phyloP scores from a whole-genome alignment of 345 rosid genomes.

The Camelina sativa region DNA sequence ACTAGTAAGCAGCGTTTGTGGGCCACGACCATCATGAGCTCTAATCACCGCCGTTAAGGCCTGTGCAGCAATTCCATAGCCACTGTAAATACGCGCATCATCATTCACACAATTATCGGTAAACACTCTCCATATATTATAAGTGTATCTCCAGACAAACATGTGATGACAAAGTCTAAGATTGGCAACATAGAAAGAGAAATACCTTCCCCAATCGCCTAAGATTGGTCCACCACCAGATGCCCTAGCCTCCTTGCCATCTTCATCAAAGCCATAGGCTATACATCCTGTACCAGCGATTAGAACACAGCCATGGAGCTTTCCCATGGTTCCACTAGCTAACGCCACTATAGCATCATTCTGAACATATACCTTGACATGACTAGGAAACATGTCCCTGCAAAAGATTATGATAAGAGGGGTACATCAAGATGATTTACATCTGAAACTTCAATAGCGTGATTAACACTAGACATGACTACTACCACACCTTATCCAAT shows the following conservation, averaged over 20 bases:
- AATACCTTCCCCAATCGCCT: conserved; percentile 96
- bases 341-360: conserved; percentile 95
- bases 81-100: conserved; percentile 43
- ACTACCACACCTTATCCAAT: conserved; percentile 75
- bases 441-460: neutral
- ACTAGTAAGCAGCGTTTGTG: conserved; percentile 67
- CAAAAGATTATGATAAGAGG: neutral
- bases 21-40: conserved; percentile 97
- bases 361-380: conserved; percentile 75
- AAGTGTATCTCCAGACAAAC: conserved; percentile 3
- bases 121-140: neutral
- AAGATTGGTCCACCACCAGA: conserved; percentile 93
- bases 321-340: conserved; percentile 95
- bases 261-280: conserved; percentile 87
- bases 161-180: conserved; percentile 8
- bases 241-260: conserved; percentile 90
- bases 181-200: neutral
- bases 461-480: conserved; percentile 1
- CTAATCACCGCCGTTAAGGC: conserved; percentile 85
- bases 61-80: conserved; percentile 94
- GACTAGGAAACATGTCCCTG: conserved; percentile 81
- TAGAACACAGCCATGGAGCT: conserved; percentile 93
- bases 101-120: conserved; percentile 10
- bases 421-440: neutral
- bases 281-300: conserved; percentile 97